Conservation (phyloP, 2,329 filamentous ascomycete species). For the Akanthomyces muscarius region DNA sequence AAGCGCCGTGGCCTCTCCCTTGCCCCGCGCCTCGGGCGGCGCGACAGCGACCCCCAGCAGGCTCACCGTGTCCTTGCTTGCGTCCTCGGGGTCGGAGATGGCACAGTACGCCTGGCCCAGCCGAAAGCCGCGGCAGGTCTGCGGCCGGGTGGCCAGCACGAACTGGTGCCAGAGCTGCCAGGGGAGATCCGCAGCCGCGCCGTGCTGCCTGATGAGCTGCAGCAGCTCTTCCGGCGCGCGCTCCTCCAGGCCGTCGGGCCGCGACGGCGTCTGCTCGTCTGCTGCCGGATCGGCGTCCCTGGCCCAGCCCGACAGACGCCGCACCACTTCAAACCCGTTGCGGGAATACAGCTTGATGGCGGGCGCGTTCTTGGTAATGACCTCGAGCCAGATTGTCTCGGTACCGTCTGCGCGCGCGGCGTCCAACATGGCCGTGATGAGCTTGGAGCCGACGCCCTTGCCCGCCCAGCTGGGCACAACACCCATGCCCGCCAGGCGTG, state of each 20-base stretch:
- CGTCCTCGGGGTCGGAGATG: conserved; percentile 20
- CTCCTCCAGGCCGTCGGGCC: conserved; percentile 3
- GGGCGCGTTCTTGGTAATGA: conserved; percentile 20
- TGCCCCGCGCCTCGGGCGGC: conserved; percentile 19
- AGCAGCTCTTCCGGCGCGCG: conserved; percentile 20
- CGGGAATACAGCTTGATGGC: conserved; percentile 21
- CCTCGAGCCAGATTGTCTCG: conserved; percentile 22
- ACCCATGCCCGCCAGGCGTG: conserved; percentile 22
- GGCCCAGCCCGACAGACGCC: conserved; percentile 20
- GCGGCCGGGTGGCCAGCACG: conserved; percentile 2
- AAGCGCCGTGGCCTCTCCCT: conserved; percentile 21
- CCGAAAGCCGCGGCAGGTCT: conserved; percentile 17
- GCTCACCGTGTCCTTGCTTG: conserved; percentile 16
- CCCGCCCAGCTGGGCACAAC: conserved; percentile 20
- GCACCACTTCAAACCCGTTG: conserved; percentile 20
- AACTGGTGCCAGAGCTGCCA: conserved; percentile 21
- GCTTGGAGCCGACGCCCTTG: conserved; percentile 20
- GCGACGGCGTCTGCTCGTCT: background rate
- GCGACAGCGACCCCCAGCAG: conserved; percentile 21
- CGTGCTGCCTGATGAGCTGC: conserved; percentile 11
- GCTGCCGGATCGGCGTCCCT: background rate
- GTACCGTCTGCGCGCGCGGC: conserved; percentile 18
- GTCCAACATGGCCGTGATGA: conserved; percentile 16
- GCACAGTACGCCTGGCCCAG: conserved; percentile 22
- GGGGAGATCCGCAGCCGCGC: conserved; percentile 18